Conservation (phyloP, 2,329 filamentous ascomycete genomes). For the Ascochyta fabae region DNA sequence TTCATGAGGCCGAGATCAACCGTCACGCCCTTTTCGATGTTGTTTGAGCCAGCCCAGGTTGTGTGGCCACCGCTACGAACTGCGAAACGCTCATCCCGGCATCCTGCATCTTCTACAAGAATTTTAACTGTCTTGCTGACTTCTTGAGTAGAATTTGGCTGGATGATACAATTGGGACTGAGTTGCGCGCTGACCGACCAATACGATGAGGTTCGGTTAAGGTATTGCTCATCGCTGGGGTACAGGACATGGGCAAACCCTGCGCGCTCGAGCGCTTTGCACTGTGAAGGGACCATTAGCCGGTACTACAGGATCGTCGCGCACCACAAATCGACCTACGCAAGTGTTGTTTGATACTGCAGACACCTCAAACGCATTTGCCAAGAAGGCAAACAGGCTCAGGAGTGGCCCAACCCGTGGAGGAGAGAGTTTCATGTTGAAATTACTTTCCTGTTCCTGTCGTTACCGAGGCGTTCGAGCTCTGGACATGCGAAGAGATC, state of each 20-base stretch:
- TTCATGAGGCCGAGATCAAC: slow-evolving; percentile 39
- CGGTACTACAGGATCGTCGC: no score
- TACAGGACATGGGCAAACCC: slow-evolving; percentile 24
- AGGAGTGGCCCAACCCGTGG: not conserved
- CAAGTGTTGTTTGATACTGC: not conserved
- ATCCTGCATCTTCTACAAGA: slow-evolving; percentile 10
- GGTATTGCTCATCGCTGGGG: slow-evolving; percentile 21
- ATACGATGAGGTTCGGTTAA: slow-evolving; percentile 28
- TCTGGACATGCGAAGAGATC: no score
- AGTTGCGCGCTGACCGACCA: slow-evolving; percentile 37
- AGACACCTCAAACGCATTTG: not conserved
- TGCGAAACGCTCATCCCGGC: slow-evolving; percentile 26
- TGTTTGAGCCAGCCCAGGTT: slow-evolving; percentile 36
- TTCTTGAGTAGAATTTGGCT: slow-evolving; percentile 35
- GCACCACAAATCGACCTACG: no score
- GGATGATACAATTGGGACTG: slow-evolving; percentile 39
- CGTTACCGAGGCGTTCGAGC: no score
- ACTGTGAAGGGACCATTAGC: slow-evolving; percentile 18
- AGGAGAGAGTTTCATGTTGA: not conserved
- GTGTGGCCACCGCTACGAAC: slow-evolving; percentile 40
- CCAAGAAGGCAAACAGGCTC: not conserved
- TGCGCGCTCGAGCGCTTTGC: slow-evolving; percentile 22
- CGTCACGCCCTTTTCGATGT: slow-evolving; percentile 37
- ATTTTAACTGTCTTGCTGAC: slow-evolving; percentile 26
- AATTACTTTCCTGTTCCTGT: not conserved